Evolutionary conservation across 2,329 filamentous ascomycete genomes (phyloP), one percentile per base, ranked within the genome.

Genomic region (Penicillium oxalicum): DNA sequence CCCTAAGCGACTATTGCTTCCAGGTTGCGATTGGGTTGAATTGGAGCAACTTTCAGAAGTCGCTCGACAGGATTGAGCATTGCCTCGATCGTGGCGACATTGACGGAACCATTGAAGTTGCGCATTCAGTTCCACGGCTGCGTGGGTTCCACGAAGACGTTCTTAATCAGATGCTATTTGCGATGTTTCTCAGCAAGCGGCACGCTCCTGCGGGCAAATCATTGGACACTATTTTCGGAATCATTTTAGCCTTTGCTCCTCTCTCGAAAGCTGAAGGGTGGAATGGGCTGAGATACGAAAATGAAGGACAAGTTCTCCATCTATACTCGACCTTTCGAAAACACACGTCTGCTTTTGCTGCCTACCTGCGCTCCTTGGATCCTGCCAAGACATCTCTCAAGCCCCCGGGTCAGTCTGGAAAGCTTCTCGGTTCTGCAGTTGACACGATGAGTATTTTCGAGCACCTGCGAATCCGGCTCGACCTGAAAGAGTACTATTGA

Each of bases 1-100:
- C 80, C 8, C 68, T 96, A 0, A 80, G 83, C 35, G 79, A 83
- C 1, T 93, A 96, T 62, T 86, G 91, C 59, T 85, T 94, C 54
- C 87, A 91, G 49, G 79, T 82, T 0, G 90, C 86, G 1, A 83
- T 97, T 44, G 78, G 79, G 6, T 75, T 78, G 12, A 82, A 84
- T 0, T 97, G 91, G 91, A 72, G 71, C 24, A 72, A 74, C 0
- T 91, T 96, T 51, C 80, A 86, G 42, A 62, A 63, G 0, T 85
- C 82, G 56, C 73, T 96, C 0, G 74, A 82, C 26, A 74, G 72
- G 7, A 75, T 93, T 11, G 79, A 91, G 65, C 61, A 61, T 2
- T 74, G 75, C 13, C 70, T 91, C 0, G 69, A 72, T 11, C 68
- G 61, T 1, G 73, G 74, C 1, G 74, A 75, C 13, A 69, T 67